Conservation (phyloP, 192 early-diverging fungal genomes). For the Podila epicladia region DNA sequence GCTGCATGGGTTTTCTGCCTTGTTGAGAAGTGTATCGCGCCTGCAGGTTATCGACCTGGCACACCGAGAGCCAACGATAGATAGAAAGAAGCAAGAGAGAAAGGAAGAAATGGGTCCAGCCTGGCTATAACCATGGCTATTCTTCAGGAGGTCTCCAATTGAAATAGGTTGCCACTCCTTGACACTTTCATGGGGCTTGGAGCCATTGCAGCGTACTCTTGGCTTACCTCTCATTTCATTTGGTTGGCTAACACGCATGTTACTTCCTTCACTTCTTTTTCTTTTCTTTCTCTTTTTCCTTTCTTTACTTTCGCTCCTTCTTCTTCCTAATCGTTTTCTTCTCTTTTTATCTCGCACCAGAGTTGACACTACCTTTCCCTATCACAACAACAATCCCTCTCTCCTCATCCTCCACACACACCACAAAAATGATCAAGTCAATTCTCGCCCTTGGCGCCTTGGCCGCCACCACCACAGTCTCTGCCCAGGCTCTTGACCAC, state of each 20-base stretch:
- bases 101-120: too few species aligned
- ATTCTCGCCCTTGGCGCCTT: slow-evolving; percentile 20
- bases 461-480: slow-evolving; percentile 1
- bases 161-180: slow-evolving; percentile 1
- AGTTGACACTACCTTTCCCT: not conserved
- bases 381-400: not conserved
- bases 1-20: too few species aligned
- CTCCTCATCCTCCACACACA: not conserved
- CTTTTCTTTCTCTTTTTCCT: not conserved
- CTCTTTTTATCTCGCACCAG: not conserved
- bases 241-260: not conserved
- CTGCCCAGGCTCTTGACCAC: slow-evolving; percentile 11
- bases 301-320: not conserved
- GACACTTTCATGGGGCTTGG: not conserved
- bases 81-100: too few species aligned
- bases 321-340: not conserved
- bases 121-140: not conserved
- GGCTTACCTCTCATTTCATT: too few species aligned
- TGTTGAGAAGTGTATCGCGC: too few species aligned
- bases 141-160: not conserved
- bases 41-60: too few species aligned
- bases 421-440: slow-evolving; percentile 36
- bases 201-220: not conserved
- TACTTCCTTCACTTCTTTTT: not conserved
- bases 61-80: too few species aligned